A percentile compares a stretch with the other conserved stretches of the same genome.
phyloP scores from a whole-genome alignment of 805 yeast species.

The Blastobotrys parvus region DNA sequence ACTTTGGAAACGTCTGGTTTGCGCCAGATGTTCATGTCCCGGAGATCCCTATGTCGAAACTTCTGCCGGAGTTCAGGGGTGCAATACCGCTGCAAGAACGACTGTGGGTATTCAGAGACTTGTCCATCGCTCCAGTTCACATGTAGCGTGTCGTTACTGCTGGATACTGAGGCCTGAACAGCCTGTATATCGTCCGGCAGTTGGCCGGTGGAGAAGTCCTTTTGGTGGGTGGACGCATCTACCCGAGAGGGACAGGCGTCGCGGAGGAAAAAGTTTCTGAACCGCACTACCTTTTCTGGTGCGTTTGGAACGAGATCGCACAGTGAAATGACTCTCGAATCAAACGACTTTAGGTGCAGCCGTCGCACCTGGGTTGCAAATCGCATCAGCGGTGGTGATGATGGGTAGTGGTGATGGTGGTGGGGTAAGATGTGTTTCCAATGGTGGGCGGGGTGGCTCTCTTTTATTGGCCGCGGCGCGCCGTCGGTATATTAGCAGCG shows the following conservation, averaged over 20 bases:
- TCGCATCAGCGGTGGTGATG: too few relatives aligned
- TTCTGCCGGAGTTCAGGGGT: slow-evolving; percentile 30
- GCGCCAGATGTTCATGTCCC: slow-evolving; percentile 21
- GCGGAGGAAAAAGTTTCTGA: slow-evolving; percentile 40
- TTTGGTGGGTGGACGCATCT: slow-evolving; percentile 51
- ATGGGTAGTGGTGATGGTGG: too few relatives aligned
- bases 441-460: too few relatives aligned
- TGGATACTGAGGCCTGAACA: slow-evolving; percentile 23
- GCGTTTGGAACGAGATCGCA: slow-evolving; percentile 11
- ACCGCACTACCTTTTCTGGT: slow-evolving; percentile 8
- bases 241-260: slow-evolving; percentile 53
- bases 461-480: too few relatives aligned
- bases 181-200: slow-evolving; percentile 27
- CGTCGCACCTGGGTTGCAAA: too few relatives aligned
- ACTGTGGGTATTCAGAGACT: slow-evolving; percentile 34
- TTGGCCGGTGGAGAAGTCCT: slow-evolving; percentile 53
- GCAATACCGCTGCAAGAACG: slow-evolving; percentile 41
- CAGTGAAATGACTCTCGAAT: slow-evolving; percentile 7
- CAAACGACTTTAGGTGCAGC: slow-evolving; percentile 10
- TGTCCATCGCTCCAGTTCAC: slow-evolving; percentile 46
- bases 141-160: slow-evolving; percentile 25
- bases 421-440: too few relatives aligned
- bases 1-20: slow-evolving; percentile 17
- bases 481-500: too few relatives aligned
- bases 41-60: slow-evolving; percentile 29